Conservation (phyloP, 2,329 filamentous ascomycete genomes). For the Calonectria pseudoreteaudii region DNA sequence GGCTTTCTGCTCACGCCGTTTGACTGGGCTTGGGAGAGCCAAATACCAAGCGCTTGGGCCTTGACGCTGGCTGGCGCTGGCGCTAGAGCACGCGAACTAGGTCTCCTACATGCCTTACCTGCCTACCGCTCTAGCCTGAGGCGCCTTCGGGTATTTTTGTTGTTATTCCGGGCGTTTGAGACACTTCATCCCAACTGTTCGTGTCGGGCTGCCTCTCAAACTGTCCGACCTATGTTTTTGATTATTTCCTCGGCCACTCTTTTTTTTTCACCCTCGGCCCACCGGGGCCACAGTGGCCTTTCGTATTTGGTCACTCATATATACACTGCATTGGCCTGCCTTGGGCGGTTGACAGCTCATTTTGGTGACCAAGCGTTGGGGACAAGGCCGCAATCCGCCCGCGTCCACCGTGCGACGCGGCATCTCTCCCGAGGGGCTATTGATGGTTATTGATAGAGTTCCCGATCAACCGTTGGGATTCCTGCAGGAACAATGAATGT, state of each 20-base stretch:
- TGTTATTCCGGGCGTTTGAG: background rate
- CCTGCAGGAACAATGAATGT: slow-evolving; percentile 18
- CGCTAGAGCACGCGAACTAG: slow-evolving; percentile 1
- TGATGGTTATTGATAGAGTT: background rate
- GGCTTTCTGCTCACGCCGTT: slow-evolving; percentile 25
- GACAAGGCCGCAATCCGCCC: background rate
- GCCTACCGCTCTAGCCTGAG: background rate
- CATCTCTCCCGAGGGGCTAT: background rate
- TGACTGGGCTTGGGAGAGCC: slow-evolving; percentile 34
- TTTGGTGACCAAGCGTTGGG: background rate
- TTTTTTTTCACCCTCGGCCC: background rate
- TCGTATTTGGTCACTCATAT: background rate
- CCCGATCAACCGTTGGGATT: slow-evolving; percentile 3
- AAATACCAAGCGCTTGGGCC: slow-evolving; percentile 22
- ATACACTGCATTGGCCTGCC: background rate
- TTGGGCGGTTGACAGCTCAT: background rate
- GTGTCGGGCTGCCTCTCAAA: background rate
- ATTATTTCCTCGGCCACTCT: background rate
- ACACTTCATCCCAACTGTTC: slow-evolving; percentile 13
- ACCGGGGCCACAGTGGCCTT: background rate
- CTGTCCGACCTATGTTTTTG: background rate
- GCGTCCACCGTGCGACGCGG: background rate
- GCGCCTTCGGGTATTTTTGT: background rate
- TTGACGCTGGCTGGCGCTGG: slow-evolving; percentile 7
- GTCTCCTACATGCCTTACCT: background rate